A percentile compares a stretch with the other conserved stretches of the same genome.
Evolutionary conservation across 305 asterid species (phyloP).

Genomic region (Fraxinus nigra): DNA sequence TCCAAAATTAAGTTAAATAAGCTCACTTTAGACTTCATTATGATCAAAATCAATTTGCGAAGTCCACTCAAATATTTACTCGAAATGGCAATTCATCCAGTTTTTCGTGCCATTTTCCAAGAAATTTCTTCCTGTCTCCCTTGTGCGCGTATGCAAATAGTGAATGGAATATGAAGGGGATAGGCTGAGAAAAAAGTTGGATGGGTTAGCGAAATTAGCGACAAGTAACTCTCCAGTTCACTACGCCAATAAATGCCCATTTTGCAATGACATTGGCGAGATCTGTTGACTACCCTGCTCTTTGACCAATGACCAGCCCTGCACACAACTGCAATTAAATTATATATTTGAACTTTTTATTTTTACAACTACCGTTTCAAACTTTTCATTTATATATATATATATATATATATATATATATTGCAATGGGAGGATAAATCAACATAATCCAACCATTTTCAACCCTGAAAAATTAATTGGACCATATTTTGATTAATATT

Average conservation of each 20-base stretch:
- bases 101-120: neutral
- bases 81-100: neutral
- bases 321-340: neutral
- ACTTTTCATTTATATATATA: no score
- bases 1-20: neutral
- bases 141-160: neutral
- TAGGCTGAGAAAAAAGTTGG: neutral
- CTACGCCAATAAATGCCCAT: slow-evolving; percentile 29
- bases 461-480: no score
- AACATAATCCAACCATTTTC: no score
- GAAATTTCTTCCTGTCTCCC: neutral
- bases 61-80: neutral
- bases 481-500: no score
- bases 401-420: no score
- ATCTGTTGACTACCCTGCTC: slow-evolving; percentile 34
- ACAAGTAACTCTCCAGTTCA: neutral
- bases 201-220: neutral
- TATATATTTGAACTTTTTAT: no score
- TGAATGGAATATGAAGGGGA: neutral
- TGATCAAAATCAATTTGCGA: neutral
- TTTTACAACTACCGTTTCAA: no score
- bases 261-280: slow-evolving; percentile 30
- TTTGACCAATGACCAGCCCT: slow-evolving; percentile 37
- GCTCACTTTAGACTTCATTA: neutral
- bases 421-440: no score